These are phyloP conservation scores for Telopea speciosissima DNA, from an alignment of 177 flowering plant species.

Conservation along the genomic window DNA sequence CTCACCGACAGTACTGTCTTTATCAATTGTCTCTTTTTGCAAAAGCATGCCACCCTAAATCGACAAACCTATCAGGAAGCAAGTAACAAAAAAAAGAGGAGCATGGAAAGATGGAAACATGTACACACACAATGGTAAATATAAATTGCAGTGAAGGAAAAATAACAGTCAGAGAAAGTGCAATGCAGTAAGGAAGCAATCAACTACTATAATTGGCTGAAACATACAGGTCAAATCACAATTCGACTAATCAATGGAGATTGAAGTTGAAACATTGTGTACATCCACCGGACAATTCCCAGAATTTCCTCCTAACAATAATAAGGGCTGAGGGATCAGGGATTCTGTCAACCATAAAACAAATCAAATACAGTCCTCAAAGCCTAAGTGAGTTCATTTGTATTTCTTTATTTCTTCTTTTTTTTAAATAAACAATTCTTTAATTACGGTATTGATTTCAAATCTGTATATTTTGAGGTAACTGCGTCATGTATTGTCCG, in stretches of 20 bases:
- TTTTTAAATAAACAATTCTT: too few species aligned
- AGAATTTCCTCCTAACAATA: too few species aligned
- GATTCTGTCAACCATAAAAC: background rate
- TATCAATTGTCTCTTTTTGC: conserved; percentile 15
- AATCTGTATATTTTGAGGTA: too few species aligned
- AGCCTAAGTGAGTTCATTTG: background rate
- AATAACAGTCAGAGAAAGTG: background rate
- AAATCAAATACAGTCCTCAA: background rate
- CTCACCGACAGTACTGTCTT: conserved; percentile 7
- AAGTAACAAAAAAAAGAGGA: background rate
- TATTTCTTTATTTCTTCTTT: too few species aligned
- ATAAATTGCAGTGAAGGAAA: background rate
- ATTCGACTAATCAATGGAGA: background rate
- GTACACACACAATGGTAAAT: background rate
- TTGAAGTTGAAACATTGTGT: background rate
- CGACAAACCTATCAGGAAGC: background rate
- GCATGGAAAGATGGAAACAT: too few species aligned
- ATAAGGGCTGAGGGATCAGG: background rate
- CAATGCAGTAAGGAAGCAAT: background rate
- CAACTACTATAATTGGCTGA: background rate
- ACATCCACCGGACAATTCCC: background rate
- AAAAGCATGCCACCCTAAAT: conserved; percentile 14
- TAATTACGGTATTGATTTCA: too few species aligned
- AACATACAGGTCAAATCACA: background rate
- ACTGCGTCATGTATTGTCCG: too few species aligned